Evolutionary conservation across 2,329 filamentous ascomycete genomes (phyloP), one percentile per base, ranked within the genome.

Genomic region (Cladosporium sp.): DNA sequence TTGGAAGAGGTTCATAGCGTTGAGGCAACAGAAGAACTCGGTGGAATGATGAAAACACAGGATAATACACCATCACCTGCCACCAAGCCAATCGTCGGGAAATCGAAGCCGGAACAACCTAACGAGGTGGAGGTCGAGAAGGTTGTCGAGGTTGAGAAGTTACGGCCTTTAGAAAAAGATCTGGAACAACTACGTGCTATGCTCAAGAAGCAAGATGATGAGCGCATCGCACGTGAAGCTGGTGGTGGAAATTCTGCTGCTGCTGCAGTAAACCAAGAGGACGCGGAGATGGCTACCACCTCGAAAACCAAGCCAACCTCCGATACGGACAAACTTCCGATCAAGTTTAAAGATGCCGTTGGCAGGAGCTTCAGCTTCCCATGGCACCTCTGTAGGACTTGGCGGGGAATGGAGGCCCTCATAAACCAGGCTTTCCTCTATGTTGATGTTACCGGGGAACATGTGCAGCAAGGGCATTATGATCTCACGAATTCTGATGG

Each of bases 341-440:
- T 97, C 76, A 89, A 89, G 70, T 96, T 96, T 80, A 96, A 96
- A 79, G 93, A 97, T 76, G 93, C 93, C 0, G 88, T 97, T n/a
- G 91, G 92, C 30, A 86, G 93, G 70, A 96, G 96, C 77, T 97
- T 96, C 76, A 94, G 88, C 78, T 96, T 97, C 74, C 93, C 93
- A 2, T 97, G 89, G 79, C 87, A 93, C 68, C 77, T 96, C 32
- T 97, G 93, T 78, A 87, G 88, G 73, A 94, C 89, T 3, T 74
- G 72, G 74, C 75, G 82, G 75, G 80, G 80, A 39, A 82, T 83
- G 80, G 79, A 82, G 68, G 74, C 75, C 39, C 75, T 83, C 54
- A 82, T 83, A 75, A 79, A 80, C 67, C 80, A 83, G 71, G 81
- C 81, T n/a, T 83, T 82, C 71, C 69, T 79, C 26, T 79, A 82